phyloP scores from a whole-genome alignment of 805 yeast genomes.

The Cyberlindnera mrakii region DNA sequence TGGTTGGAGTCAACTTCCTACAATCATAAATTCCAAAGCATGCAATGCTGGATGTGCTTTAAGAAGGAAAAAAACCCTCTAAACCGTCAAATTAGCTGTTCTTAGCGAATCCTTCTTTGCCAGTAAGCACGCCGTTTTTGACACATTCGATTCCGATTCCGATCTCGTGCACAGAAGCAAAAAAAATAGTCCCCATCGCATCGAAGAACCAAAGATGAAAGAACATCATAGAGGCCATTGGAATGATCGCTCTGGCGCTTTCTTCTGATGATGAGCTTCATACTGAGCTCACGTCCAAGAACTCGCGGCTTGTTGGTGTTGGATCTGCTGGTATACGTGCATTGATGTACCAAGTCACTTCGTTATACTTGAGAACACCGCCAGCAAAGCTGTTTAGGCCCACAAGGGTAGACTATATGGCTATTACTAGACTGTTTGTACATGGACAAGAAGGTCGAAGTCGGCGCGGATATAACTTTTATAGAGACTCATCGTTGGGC shows the following conservation, averaged over 20 bases:
- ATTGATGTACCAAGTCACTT: constrained; percentile 66
- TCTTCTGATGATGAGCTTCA: constrained; percentile 1
- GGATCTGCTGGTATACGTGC: constrained; percentile 86
- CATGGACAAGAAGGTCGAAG: constrained; percentile 35
- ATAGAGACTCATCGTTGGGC: constrained; percentile 72
- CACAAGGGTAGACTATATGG: constrained; percentile 80
- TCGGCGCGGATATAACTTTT: constrained; percentile 35
- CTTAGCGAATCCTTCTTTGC: no score
- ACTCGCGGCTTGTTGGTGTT: constrained; percentile 60
- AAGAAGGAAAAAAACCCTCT: no score
- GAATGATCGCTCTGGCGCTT: background rate
- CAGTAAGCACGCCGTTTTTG: no score
- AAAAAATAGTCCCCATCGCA: no score
- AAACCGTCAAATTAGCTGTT: no score
- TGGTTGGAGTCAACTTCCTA: no score
- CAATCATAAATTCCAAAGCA: no score
- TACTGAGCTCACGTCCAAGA: constrained; percentile 29
- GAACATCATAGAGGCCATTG: background rate
- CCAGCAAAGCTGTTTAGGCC: constrained; percentile 85
- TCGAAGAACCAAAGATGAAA: background rate
- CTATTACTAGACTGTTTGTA: constrained; percentile 50
- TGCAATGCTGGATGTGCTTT: no score
- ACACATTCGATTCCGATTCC: no score
- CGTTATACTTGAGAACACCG: constrained; percentile 73
- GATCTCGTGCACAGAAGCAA: no score